A percentile compares a stretch with the other conserved stretches of the same genome.
Evolutionary conservation across 805 yeast genomes (phyloP).

Genomic region (Brettanomyces sp.): DNA sequence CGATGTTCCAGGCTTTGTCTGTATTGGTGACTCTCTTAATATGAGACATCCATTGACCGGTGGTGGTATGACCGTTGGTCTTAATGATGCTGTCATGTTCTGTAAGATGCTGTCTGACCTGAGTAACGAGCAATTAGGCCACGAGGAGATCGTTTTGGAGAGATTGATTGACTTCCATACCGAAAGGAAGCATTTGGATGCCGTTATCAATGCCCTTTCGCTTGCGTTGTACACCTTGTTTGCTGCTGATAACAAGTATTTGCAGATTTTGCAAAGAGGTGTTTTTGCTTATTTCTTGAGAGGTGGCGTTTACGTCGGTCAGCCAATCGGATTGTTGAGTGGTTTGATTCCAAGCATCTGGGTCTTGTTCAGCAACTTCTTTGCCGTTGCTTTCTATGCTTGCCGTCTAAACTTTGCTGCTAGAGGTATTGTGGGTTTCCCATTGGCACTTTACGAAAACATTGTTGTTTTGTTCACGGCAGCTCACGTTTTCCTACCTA

Average conservation of each 20-base stretch:
- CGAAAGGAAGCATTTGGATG: slow-evolving; percentile 67
- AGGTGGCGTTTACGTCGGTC: slow-evolving; percentile 73
- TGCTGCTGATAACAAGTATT: slow-evolving; percentile 68
- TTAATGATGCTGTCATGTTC: slow-evolving; percentile 71
- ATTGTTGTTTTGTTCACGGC: slow-evolving; percentile 67
- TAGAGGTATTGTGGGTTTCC: slow-evolving; percentile 59
- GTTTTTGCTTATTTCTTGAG: slow-evolving; percentile 78
- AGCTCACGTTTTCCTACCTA: slow-evolving; percentile 69
- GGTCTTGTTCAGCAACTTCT: slow-evolving; percentile 74
- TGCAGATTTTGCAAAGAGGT: slow-evolving; percentile 70
- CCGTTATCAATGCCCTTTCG: slow-evolving; percentile 83
- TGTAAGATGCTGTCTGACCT: slow-evolving; percentile 52
- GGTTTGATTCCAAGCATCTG: slow-evolving; percentile 76
- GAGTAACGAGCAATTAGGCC: slow-evolving; percentile 43
- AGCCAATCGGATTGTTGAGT: slow-evolving; percentile 76
- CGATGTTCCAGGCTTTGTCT: slow-evolving; percentile 61
- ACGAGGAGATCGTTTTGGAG: slow-evolving; percentile 46
- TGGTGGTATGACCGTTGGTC: slow-evolving; percentile 98
- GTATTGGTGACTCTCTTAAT: slow-evolving; percentile 88
- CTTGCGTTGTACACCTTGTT: slow-evolving; percentile 84
- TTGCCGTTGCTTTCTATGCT: slow-evolving; percentile 81
- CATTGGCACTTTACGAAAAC: slow-evolving; percentile 62
- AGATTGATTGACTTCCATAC: slow-evolving; percentile 61
- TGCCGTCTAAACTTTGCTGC: slow-evolving; percentile 58
- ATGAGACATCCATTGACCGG: slow-evolving; percentile 99